Evolutionary conservation across 805 yeast species (phyloP), one percentile per base, ranked within the genome.

Genomic region (Ogataea chonburiensis): DNA sequence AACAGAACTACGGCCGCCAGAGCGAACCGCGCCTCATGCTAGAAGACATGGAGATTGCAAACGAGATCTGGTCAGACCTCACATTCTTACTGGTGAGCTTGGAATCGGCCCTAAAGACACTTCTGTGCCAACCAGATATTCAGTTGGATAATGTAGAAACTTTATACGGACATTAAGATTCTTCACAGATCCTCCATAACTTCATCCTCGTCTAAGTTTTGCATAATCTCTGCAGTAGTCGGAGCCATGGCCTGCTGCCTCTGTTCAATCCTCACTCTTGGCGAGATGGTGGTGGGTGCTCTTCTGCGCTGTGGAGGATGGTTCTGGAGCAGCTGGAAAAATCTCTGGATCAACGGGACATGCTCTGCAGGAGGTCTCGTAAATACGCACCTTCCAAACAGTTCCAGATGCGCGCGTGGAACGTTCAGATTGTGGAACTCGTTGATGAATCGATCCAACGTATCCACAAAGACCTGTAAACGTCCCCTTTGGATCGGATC

Each of bases 131-230:
- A 27, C 22, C 25, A 20, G 25, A 24, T 26, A 27, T 18, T 18
- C 34, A 34, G 17, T 23, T 15, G 18, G 37, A 23, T 29, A 31
- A 19, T 16, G 39, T 35, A 35, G 39, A 35, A 24, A 28, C 33
- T 24, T 17, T 35, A 15, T 37, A 37, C 22, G 40, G 31, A 37
- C 31, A 37, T 30, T 30, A 26, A 31, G 9, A 20, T 21, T 23
- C n/a, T 26, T 36, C 40, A 44, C 24, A 51, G 40, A 31, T 51
- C 63, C 30, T 69, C 71, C 40, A 69, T 50, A 23, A 69, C 56
- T 45, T 72, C 77, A 22, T 75, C 77, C 24, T 63, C 50, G 31
- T 64, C 66, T 40, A 67, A 71, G 41, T 67, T 32, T 65, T 56
- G 34, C 63, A 56, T 25, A 49, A 45, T 35, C 53, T 47, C 30